Percentiles rank a stretch among this genome's conserved stretches.
These are phyloP conservation scores for Collybia mongolica DNA, from an alignment of 768 basidiomycete genomes.

Conservation along the genomic window DNA sequence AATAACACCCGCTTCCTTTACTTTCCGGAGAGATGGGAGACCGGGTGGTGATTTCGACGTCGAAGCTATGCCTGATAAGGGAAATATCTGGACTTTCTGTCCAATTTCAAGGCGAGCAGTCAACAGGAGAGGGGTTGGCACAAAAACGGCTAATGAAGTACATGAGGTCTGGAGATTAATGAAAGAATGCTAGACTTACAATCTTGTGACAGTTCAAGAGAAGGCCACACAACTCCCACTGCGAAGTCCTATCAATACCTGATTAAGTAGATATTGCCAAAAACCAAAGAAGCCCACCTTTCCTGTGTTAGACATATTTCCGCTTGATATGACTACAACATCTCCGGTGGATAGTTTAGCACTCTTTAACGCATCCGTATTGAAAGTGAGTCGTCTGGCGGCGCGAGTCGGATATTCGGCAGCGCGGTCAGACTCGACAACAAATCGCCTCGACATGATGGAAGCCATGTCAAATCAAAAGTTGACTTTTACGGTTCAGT, in stretches of 20 bases:
- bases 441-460: slow-evolving; percentile 36
- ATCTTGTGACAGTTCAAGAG: slow-evolving; percentile 54
- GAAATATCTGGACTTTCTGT: slow-evolving; percentile 44
- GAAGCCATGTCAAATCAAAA: slow-evolving; percentile 13
- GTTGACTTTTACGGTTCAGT: no score
- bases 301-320: slow-evolving; percentile 25
- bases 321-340: slow-evolving; percentile 52
- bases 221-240: slow-evolving; percentile 78
- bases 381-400: slow-evolving; percentile 61
- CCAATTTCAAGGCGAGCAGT: slow-evolving; percentile 59
- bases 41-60: slow-evolving; percentile 35
- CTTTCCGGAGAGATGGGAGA: slow-evolving; percentile 48
- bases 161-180: background rate
- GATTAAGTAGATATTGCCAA: slow-evolving; percentile 11
- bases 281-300: slow-evolving; percentile 21
- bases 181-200: slow-evolving; percentile 39
- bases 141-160: slow-evolving; percentile 43
- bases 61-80: slow-evolving; percentile 38
- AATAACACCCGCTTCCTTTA: slow-evolving; percentile 51
- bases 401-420: slow-evolving; percentile 45
- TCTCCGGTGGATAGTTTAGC: slow-evolving; percentile 70
- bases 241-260: slow-evolving; percentile 50
- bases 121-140: slow-evolving; percentile 57
- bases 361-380: slow-evolving; percentile 58
- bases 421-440: slow-evolving; percentile 32